These are phyloP conservation scores for Penicillium frequentans DNA, from an alignment of 2,329 filamentous ascomycete genomes.

Conservation along the genomic window DNA sequence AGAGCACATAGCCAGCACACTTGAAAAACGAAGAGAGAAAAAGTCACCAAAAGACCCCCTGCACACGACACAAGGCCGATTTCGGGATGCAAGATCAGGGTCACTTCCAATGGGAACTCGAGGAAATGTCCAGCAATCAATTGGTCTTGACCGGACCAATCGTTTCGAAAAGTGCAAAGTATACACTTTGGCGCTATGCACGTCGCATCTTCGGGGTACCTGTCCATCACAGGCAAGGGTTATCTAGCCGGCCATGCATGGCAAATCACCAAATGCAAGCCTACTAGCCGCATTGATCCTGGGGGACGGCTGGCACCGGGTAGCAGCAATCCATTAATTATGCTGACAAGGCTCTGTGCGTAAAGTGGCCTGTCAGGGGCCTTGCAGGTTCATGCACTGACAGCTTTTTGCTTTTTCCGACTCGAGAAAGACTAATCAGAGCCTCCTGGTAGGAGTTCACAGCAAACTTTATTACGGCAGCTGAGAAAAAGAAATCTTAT, in stretches of 20 bases:
- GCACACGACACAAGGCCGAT: not conserved
- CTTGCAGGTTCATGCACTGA: conserved; percentile 3
- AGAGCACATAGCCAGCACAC: not conserved
- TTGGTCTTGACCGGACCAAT: not conserved
- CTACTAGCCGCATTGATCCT: conserved; percentile 9
- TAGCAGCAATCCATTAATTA: not conserved
- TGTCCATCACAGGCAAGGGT: conserved; percentile 10
- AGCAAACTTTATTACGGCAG: not conserved
- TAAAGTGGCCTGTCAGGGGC: not conserved
- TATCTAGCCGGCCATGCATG: conserved; percentile 12
- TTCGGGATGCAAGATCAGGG: not conserved
- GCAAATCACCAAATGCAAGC: conserved; percentile 6
- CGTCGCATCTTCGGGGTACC: conserved; percentile 5
- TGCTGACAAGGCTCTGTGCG: conserved; percentile 2
- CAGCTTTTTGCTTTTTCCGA: not conserved
- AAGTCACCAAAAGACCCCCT: not conserved
- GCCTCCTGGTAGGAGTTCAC: not conserved
- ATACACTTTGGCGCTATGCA: not conserved
- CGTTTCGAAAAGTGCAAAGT: not conserved
- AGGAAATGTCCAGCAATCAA: not conserved
- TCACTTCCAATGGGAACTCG: not conserved
- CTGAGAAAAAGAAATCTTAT: not conserved
- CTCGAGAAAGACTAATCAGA: conserved; percentile 1
- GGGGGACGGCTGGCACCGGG: not conserved
- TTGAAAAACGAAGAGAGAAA: not conserved